Evolutionary conservation across 352 stramenopile species (phyloP).

Genomic region (Thalassiosira livingstoniorum): DNA sequence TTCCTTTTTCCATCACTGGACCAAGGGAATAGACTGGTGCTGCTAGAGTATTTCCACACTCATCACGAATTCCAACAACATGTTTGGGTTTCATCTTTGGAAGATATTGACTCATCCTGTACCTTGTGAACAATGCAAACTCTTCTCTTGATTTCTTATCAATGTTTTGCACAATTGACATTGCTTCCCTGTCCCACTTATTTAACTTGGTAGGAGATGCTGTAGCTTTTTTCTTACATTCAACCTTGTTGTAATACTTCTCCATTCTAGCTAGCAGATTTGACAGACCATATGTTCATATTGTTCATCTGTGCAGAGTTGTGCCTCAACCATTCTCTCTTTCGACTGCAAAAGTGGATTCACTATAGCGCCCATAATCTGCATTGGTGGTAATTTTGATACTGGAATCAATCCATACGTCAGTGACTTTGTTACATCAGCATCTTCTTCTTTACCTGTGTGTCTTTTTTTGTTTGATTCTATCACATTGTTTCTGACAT

Average conservation of each 20-base stretch:
- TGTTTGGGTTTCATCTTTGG: neutral
- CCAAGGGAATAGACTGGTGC: conserved; percentile 19
- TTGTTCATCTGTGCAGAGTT: neutral
- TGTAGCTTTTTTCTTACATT: too few species aligned
- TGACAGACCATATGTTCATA: neutral
- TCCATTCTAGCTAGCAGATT: neutral
- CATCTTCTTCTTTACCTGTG: too few species aligned
- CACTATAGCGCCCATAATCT: too few species aligned
- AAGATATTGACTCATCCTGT: too few species aligned
- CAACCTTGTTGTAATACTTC: neutral
- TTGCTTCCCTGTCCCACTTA: neutral
- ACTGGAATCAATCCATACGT: too few species aligned
- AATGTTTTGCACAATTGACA: too few species aligned
- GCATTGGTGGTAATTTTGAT: too few species aligned
- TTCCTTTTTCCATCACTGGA: conserved; percentile 10
- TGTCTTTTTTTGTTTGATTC: too few species aligned
- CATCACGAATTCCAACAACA: neutral
- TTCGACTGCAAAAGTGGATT: conserved; percentile 1
- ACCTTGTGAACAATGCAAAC: too few species aligned
- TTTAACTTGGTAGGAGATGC: neutral
- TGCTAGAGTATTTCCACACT: neutral
- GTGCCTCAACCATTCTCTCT: neutral
- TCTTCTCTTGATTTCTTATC: too few species aligned
- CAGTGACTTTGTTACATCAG: too few species aligned
- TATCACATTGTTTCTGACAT: too few species aligned